Conservation (phyloP, 1,284 basidiomycete species). For the Ceratobasidium sp. region DNA sequence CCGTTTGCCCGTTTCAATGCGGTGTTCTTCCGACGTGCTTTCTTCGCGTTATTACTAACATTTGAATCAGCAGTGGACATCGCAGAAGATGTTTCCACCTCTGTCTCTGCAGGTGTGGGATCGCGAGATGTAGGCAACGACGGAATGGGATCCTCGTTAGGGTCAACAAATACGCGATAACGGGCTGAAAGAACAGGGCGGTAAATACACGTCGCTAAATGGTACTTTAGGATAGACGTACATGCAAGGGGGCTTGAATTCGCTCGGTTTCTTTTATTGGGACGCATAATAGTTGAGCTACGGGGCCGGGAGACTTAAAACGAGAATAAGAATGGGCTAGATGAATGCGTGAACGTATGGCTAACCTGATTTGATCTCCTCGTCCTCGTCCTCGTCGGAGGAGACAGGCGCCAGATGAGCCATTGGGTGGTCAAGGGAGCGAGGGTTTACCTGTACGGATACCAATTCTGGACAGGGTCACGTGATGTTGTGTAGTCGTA, state of each 20-base stretch:
- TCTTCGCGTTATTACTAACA: background rate
- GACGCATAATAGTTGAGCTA: too few relatives aligned
- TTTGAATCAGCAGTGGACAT: too few relatives aligned
- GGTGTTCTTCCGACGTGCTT: background rate
- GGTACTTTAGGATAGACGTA: background rate
- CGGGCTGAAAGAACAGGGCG: constrained; percentile 50
- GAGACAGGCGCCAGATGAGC: too few relatives aligned
- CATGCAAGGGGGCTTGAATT: background rate
- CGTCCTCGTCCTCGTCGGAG: too few relatives aligned
- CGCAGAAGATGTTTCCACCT: background rate
- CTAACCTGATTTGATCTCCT: too few relatives aligned
- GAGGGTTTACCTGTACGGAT: too few relatives aligned
- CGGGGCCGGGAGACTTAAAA: too few relatives aligned
- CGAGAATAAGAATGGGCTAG: too few relatives aligned
- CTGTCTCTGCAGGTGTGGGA: background rate
- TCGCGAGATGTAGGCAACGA: background rate
- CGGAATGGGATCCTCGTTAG: background rate
- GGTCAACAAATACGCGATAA: constrained; percentile 59
- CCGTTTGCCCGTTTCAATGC: background rate
- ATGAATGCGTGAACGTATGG: too few relatives aligned
- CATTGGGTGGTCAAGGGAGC: too few relatives aligned
- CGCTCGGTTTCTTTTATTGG: background rate
- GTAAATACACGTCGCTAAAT: background rate
- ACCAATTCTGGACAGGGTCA: too few relatives aligned
- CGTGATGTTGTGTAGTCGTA: too few relatives aligned